Base-by-base conservation (phyloP, 192 early-diverging fungal species). In the Rhizophagus prolifer region DNA sequence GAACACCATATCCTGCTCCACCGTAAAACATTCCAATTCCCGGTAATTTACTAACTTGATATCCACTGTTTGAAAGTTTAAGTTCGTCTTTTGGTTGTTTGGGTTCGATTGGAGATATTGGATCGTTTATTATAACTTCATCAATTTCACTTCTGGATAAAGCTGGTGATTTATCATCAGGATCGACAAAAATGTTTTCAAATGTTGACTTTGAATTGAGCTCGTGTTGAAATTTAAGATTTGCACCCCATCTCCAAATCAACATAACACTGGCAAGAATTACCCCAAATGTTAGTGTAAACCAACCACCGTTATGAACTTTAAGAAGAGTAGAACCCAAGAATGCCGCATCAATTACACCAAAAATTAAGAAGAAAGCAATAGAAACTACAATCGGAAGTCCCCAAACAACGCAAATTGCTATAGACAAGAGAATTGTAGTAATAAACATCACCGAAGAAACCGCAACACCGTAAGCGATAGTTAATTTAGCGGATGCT, bases 391-490 rank as follows among this genome's bases (percentile, higher is more conserved):
- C 26, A 21, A 67, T n/a, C 1, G 79, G 69, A 62, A 77, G 50
- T 13, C 72, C 50, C 70, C 76, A 81, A 23, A 81, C 76, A 14
- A 73, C 38, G 4, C 23, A 36, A 26, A 69, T 74, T 14, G 67
- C 64, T 58, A 78, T 64, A 21, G 72, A 28, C 9, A 63, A 13
- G 6, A 74, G 26, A 7, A 63, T 62, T 63, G 72, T 74, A 14
- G 72, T 44, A 3, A 74, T 64, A 38, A 74, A 8, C 60, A 74
- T 63, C 2, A 74, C 72, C 1, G 60, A 44, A 28, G 38, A n/a
- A 19, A 74, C 72, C 2, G 63, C 26, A 41, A 70, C 78, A 83
- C 88, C 88, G 38, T 85, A 89, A 12, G 82, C 85, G n/a, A 78
- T 73, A 19, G 83, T 82, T 8, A 90, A 67, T 9, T 54, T 50